Evolutionary conservation across 306 rosid species (phyloP), one percentile per base, ranked within the genome.

Genomic region (Cucumis hystrix): DNA sequence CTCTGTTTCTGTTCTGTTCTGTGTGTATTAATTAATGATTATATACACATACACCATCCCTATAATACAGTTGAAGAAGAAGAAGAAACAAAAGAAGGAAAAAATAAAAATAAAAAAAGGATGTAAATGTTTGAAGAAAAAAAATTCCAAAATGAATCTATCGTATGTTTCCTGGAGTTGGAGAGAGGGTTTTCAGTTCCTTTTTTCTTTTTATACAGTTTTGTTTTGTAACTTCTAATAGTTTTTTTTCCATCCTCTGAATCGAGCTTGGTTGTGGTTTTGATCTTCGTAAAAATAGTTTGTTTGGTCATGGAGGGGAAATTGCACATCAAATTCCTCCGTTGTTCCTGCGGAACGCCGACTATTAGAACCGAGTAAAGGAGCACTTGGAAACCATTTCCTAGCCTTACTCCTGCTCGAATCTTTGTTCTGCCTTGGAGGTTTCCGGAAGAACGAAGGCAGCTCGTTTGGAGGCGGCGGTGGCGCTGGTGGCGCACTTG

Each of bases 321-420:
- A 18, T 77, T 72, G 71, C 16, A 28, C 43, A 10, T 63, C 73
- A 51, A 77, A 40, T 61, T 73, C 80, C 1, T 76, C 78, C 30
- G 78, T 30, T 59, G 52, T 75, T 43, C 82, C 25, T 20, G 69
- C 7, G 59, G 62, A 4, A 4, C 77, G 85, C 71, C 68, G 4
- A 61, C 79, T 45, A 54, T 52, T 10, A 45, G 17, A 58, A 1
- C 68, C 60, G 15, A 87, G 84, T 10, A 90, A n/a, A 39, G 92
- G 87, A 0, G 91, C 86, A 25, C 82, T 87, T 23, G 84, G 67
- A 1, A 83, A 74, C 83, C 86, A 82, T 62, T 81, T 85, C 82
- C 68, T 75, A 11, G 37, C 43, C 73, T 72, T 72, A 82, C 60
- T 83, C 83, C 78, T 85, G 79, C 77, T 80, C 28, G 79, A 14